phyloP scores from a whole-genome alignment of 192 early-diverging fungal species.

The Podila epicladia region DNA sequence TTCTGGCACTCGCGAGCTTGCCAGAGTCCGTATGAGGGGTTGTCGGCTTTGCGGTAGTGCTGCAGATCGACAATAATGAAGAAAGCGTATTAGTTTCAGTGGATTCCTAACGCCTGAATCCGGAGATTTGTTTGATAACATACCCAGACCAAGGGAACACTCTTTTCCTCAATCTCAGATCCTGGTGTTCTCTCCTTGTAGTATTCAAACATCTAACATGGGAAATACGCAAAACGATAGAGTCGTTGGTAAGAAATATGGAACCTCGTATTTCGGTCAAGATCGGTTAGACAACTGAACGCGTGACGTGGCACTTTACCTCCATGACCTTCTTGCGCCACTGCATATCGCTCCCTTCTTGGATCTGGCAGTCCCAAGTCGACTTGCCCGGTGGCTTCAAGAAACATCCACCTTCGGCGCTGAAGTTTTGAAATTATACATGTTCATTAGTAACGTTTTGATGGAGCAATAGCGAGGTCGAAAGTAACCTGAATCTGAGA shows the following conservation, averaged over 20 bases:
- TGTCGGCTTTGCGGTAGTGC: conserved; percentile 73
- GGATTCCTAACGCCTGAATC: neutral
- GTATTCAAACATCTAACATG: conserved; percentile 76
- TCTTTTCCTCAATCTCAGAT: conserved; percentile 79
- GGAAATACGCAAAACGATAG: neutral
- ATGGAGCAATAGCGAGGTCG: neutral
- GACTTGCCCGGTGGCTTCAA: conserved; percentile 66
- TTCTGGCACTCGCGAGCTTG: conserved; percentile 88
- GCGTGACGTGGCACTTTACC: neutral
- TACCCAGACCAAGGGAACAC: conserved; percentile 77
- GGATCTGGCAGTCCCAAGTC: conserved; percentile 73
- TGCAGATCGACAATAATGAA: conserved; percentile 3
- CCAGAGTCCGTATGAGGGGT: conserved; percentile 72
- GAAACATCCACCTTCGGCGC: conserved; percentile 83
- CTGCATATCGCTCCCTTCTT: conserved; percentile 58
- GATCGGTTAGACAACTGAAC: neutral
- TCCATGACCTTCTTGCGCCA: conserved; percentile 52
- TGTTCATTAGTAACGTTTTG: neutral
- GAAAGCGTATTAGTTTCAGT: neutral
- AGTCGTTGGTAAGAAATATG: neutral
- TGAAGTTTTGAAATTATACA: conserved; percentile 12
- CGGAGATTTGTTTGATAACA: neutral
- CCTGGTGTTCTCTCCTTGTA: conserved; percentile 87
- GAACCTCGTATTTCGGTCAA: neutral
- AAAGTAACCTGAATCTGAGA: neutral